Evolutionary conservation across 2,329 filamentous ascomycete genomes (phyloP).

Genomic region (Calonectria naviculata): DNA sequence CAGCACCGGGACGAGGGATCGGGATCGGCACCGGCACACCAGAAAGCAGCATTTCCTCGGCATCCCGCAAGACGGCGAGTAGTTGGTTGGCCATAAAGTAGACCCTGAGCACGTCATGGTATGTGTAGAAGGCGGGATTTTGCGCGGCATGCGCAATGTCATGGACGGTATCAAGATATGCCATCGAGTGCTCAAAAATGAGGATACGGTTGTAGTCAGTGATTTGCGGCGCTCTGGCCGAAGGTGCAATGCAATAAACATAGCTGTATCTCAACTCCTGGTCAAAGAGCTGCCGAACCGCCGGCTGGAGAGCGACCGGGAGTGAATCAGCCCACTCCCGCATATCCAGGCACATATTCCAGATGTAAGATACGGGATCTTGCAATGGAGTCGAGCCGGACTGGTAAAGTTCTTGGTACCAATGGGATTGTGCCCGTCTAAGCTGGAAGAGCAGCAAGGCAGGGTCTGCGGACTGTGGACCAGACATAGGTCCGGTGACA

Average conservation of each 20-base stretch:
- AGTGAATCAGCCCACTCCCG: conserved; percentile 85
- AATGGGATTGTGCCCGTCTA: conserved; percentile 85
- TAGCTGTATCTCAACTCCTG: conserved; percentile 92
- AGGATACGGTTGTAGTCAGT: conserved; percentile 81
- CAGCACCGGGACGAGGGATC: conserved; percentile 57
- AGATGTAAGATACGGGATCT: conserved; percentile 77
- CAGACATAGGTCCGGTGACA: conserved; percentile 54
- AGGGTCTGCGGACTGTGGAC: conserved; percentile 69
- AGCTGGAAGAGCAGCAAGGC: conserved; percentile 85
- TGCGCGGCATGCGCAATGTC: conserved; percentile 70
- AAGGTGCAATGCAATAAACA: conserved; percentile 88
- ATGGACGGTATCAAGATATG: conserved; percentile 82
- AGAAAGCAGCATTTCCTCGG: conserved; percentile 66
- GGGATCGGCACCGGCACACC: conserved; percentile 59
- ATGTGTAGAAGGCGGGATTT: conserved; percentile 79
- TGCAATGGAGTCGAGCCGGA: conserved; percentile 76
- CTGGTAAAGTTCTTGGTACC: conserved; percentile 91
- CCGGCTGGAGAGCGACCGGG: conserved; percentile 70
- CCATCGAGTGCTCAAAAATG: conserved; percentile 87
- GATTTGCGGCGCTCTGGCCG: conserved; percentile 76
- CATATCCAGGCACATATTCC: conserved; percentile 81
- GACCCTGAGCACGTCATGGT: conserved; percentile 86
- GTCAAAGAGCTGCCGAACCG: conserved; percentile 82
- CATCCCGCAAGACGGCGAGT: conserved; percentile 68
- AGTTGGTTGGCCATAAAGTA: conserved; percentile 79